Evolutionary conservation across 2,329 filamentous ascomycete species (phyloP).

Genomic region (Aspergillus pseudoviridinutans): DNA sequence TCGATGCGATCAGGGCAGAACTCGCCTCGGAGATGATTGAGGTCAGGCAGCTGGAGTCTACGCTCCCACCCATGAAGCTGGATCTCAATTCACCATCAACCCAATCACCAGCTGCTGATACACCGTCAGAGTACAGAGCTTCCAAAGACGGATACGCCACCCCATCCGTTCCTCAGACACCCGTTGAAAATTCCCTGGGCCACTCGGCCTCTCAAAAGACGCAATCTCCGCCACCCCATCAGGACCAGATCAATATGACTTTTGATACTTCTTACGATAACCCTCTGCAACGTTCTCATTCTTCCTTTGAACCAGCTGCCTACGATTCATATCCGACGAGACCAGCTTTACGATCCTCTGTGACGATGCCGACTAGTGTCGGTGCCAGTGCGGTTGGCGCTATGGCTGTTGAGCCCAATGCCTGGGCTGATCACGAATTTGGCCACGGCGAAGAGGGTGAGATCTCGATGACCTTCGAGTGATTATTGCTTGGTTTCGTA

Average conservation of each 20-base stretch:
- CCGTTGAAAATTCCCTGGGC: slow-evolving; percentile 14
- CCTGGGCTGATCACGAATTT: slow-evolving; percentile 69
- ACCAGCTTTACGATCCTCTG: slow-evolving; percentile 28
- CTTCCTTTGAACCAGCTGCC: slow-evolving; percentile 11
- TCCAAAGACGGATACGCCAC: slow-evolving; percentile 42
- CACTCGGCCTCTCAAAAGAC: slow-evolving; percentile 7
- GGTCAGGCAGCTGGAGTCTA: slow-evolving; percentile 80
- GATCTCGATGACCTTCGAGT: slow-evolving; percentile 79
- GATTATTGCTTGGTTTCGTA: slow-evolving; percentile 20
- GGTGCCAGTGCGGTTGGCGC: slow-evolving; percentile 23
- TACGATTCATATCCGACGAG: slow-evolving; percentile 14
- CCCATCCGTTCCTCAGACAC: slow-evolving; percentile 19
- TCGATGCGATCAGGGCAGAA: slow-evolving; percentile 88
- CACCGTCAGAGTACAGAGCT: slow-evolving; percentile 31
- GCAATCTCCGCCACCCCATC: slow-evolving; percentile 13
- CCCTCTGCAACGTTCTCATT: slow-evolving; percentile 23
- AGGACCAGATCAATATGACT: slow-evolving; percentile 58
- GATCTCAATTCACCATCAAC: slow-evolving; percentile 44
- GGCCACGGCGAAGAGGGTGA: slow-evolving; percentile 68
- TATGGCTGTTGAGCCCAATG: slow-evolving; percentile 49
- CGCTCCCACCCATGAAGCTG: slow-evolving; percentile 84
- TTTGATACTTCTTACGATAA: slow-evolving; percentile 63
- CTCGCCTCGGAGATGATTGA: slow-evolving; percentile 68
- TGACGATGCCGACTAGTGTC: slow-evolving; percentile 27
- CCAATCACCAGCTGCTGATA: slow-evolving; percentile 14